Evolutionary conservation across 768 basidiomycete genomes (phyloP), one percentile per base, ranked within the genome.

Genomic region (Lanmaoa pseudosensibilis): DNA sequence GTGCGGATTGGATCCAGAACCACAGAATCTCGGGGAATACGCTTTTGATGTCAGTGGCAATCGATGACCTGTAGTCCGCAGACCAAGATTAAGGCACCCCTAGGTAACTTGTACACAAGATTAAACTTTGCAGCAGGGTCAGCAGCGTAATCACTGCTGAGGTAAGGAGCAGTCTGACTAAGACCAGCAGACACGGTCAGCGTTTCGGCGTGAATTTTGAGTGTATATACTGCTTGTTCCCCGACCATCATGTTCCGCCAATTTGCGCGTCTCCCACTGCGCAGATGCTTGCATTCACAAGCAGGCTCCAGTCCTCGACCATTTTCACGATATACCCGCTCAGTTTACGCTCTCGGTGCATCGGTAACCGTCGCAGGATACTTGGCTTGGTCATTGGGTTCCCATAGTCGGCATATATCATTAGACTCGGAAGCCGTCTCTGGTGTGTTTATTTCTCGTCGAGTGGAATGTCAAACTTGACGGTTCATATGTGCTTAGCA

Each of bases 211-310:
- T 30, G 65, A 68, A 70, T 68, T 69, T 70, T 61, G 57, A 50
- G 37, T 5, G 8, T 5, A 30, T n/a, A 36, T n/a, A 36, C 23
- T 47, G 21, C 44, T 50, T 45, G 48, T 58, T 45, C 27, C 15
- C 34, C 54, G 50, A 57, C 57, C 59, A 64, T 27, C 57, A 87
- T 86, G 85, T 77, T 87, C 64, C 73, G 80, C 59, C 77, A 80
- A 57, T 70, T 84, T 18, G 72, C 81, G 63, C 81, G 78, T 73
- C 72, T 81, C 52, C 76, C 83, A 21, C 68, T 85, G 8, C 78
- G 80, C 56, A 75, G 83, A 66, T 76, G 77, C 52, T 43, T 87
- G 18, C 82, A 86, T 61, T 83, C 85, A 21, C 66, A 68, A 40
- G 62, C 59, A 50, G 52, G 66, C 7, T 49, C 67, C 36, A 71